phyloP scores from a whole-genome alignment of 257 asterid species.

The Solanum bukasovii region DNA sequence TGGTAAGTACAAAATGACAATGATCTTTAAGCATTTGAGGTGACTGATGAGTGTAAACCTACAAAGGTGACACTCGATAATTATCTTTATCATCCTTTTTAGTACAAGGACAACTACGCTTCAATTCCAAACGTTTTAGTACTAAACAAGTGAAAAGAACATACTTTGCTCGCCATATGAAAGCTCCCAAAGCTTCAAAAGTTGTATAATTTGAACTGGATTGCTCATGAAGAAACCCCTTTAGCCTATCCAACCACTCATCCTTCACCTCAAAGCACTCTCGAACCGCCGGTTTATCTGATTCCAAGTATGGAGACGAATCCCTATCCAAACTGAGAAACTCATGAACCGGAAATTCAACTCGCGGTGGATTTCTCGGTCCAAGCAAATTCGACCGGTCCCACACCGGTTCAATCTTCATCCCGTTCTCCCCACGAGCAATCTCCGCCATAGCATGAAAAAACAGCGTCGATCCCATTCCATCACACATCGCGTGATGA shows the following conservation, averaged over 20 bases:
- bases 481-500: constrained; percentile 66
- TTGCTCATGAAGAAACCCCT: constrained; percentile 25
- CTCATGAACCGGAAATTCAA: constrained; percentile 43
- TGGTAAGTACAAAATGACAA: neutral
- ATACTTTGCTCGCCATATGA: constrained; percentile 76
- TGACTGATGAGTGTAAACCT: neutral
- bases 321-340: constrained; percentile 35
- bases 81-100: neutral
- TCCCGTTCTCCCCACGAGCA: constrained; percentile 40
- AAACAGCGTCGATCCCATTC: constrained; percentile 63
- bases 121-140: neutral
- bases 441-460: constrained; percentile 67
- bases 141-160: neutral
- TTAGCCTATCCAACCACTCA: constrained; percentile 51
- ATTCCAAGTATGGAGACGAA: constrained; percentile 23
- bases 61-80: neutral
- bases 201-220: constrained; percentile 55
- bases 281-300: constrained; percentile 32
- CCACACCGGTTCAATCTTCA: constrained; percentile 55
- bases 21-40: neutral
- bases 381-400: constrained; percentile 50
- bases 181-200: constrained; percentile 81
- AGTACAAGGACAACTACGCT: neutral
- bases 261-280: constrained; percentile 41
- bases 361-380: constrained; percentile 39